phyloP scores from a whole-genome alignment of 495 filamentous ascomycete species.

The Penicillium pulvis region DNA sequence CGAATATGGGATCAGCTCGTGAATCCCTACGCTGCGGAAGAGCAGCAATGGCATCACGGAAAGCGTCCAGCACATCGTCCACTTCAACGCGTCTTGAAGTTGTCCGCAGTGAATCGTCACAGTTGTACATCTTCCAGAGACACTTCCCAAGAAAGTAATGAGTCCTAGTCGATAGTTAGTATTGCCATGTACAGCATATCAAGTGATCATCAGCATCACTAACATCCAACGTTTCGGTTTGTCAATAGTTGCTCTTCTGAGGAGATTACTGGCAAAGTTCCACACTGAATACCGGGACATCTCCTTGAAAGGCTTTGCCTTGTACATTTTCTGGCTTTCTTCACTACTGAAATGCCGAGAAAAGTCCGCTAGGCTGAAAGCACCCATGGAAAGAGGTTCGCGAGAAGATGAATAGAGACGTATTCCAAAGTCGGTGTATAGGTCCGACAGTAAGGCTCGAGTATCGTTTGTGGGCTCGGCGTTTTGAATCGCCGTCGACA shows the following conservation, averaged over 20 bases:
- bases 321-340: constrained; percentile 70
- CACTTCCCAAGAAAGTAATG: constrained; percentile 93
- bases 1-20: constrained; percentile 79
- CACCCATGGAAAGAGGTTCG: constrained; percentile 87
- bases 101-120: constrained; percentile 50
- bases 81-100: constrained; percentile 50
- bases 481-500: constrained; percentile 68
- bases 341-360: constrained; percentile 74
- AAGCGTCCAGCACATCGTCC: constrained; percentile 64
- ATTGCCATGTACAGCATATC: neutral
- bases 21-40: constrained; percentile 81
- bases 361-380: constrained; percentile 73
- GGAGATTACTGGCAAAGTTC: constrained; percentile 83
- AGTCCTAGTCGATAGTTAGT: constrained; percentile 50
- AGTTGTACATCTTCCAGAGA: constrained; percentile 89
- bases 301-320: constrained; percentile 68
- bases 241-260: constrained; percentile 69
- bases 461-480: constrained; percentile 65
- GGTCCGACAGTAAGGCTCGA: constrained; percentile 68
- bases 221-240: constrained; percentile 85
- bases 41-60: constrained; percentile 72
- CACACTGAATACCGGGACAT: constrained; percentile 77
- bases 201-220: constrained; percentile 33
- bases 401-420: constrained; percentile 89
- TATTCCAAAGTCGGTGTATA: constrained; percentile 88